Base-by-base conservation (phyloP, 2,329 filamentous ascomycete species). In the Fusarium algeriense region DNA sequence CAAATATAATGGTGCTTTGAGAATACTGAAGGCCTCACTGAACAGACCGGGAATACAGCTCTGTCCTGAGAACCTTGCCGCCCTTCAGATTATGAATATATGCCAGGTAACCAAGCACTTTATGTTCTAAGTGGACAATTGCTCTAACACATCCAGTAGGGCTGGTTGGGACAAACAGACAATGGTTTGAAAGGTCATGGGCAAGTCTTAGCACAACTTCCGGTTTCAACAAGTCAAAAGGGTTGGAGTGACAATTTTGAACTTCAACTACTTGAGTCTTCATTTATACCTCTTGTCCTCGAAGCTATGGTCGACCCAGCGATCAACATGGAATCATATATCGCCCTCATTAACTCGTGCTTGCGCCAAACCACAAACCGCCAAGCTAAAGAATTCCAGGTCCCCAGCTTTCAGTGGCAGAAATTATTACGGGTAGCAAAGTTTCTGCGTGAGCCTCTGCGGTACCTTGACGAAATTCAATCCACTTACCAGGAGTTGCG, bases 61-160 rank as follows among this genome's bases (percentile, higher is more conserved):
- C 7, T 73, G 70, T 1, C 46, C 68, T 2, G 80, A 81, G 10
- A 79, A 78, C 0, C 62, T 80, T 9, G 80, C 79, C 13, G 76
- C 78, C 13, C 77, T 81, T 13, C 81, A 81, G 49, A 57, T 81
- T 15, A 61, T 80, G 26, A 78, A 78, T 67, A 74, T 82, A 43
- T 76, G 70, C n/a, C 78, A 81, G 69, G 79, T 80, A 64, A 34
- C 67, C 5, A 35, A 17, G 3, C 5, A 13, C 15, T 6, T 45
- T 7, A 4, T 9, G 2, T n/a, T 19, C 2, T 19, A 8, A 9
- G 7, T 4, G 26, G 13, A 2, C 17, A 23, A 23, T 23, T 23
- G 23, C 23, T 8, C n/a, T 50, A 5, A 50, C 15, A 37, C 26
- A 14, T n/a, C 13, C 19, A 17, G 2, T 20, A 77, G 79, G 73